Evolutionary conservation across 2,329 filamentous ascomycete species (phyloP).

Genomic region (Ilyonectria sp.): DNA sequence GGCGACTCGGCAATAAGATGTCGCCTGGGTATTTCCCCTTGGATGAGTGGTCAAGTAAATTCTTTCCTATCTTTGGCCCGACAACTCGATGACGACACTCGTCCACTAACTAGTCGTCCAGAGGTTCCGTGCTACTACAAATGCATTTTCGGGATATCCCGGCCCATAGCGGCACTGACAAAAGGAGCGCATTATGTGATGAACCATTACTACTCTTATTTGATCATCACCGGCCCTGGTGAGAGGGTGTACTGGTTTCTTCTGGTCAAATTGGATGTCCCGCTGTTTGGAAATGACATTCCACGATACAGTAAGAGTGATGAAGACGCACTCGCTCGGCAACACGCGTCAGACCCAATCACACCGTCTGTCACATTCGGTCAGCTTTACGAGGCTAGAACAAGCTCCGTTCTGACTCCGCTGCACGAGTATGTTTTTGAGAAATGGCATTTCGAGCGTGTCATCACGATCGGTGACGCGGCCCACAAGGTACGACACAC

Average conservation of each 20-base stretch:
- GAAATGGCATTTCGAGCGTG: constrained; percentile 56
- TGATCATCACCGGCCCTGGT: constrained; percentile 6
- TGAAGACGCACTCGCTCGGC: constrained; percentile 23
- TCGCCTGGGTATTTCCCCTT: background rate
- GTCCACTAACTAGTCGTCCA: background rate
- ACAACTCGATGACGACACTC: no score
- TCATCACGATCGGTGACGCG: constrained; percentile 58
- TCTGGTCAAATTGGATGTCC: constrained; percentile 18
- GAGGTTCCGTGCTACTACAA: constrained; percentile 5
- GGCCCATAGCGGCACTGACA: constrained; percentile 1
- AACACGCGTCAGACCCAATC: constrained; percentile 51
- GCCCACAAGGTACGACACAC: constrained; percentile 54
- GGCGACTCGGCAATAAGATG: background rate
- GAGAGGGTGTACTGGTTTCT: constrained; percentile 59
- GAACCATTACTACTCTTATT: background rate
- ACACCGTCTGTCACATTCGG: constrained; percentile 42
- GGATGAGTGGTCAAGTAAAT: constrained; percentile 2
- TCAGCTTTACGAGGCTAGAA: background rate
- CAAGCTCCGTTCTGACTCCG: background rate
- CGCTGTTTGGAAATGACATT: constrained; percentile 21
- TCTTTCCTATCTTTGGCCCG: background rate
- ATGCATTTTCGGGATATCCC: constrained; percentile 33
- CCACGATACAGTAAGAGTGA: constrained; percentile 15
- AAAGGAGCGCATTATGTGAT: background rate
- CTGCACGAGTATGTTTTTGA: constrained; percentile 49